phyloP scores from a whole-genome alignment of 345 rosid species.

The Erodium maritimum region DNA sequence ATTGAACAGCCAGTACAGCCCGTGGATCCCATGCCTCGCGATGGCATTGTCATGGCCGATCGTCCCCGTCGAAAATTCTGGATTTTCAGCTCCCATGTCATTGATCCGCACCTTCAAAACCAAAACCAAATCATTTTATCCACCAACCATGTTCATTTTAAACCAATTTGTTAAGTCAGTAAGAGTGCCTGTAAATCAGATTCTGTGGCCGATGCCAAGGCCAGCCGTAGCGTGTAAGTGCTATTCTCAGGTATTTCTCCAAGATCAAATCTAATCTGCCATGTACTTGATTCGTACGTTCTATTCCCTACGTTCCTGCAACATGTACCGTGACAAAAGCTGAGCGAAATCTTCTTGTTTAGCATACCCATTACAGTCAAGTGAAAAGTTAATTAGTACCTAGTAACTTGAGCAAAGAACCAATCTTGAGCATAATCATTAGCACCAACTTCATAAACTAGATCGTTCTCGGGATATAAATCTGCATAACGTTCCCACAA shows the following conservation, averaged over 20 bases:
- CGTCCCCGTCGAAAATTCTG: not conserved
- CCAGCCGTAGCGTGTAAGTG: conserved; percentile 9
- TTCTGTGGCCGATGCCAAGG: conserved; percentile 5
- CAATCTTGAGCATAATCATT: conserved; percentile 15
- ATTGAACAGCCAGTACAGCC: conserved; percentile 4
- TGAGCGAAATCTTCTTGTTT: not conserved
- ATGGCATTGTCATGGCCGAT: conserved; percentile 10
- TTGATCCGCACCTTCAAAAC: conserved; percentile 9
- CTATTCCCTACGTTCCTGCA: conserved; percentile 1
- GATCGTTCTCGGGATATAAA: conserved; percentile 6
- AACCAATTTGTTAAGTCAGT: too few relatives aligned
- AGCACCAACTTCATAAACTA: conserved; percentile 11
- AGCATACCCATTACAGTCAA: not conserved
- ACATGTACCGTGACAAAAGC: not conserved
- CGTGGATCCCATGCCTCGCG: conserved; percentile 11
- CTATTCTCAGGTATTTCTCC: not conserved
- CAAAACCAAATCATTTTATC: not conserved
- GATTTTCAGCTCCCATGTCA: not conserved
- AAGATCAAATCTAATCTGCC: conserved; percentile 7
- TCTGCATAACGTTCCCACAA: conserved; percentile 13
- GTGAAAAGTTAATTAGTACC: conserved; percentile 14
- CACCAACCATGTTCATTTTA: too few relatives aligned
- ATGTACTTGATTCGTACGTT: conserved; percentile 4
- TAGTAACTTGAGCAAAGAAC: conserved; percentile 33
- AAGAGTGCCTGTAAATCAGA: conserved; percentile 4